Evolutionary conservation across 805 yeast species (phyloP).

Genomic region (Ogataea allantospora): DNA sequence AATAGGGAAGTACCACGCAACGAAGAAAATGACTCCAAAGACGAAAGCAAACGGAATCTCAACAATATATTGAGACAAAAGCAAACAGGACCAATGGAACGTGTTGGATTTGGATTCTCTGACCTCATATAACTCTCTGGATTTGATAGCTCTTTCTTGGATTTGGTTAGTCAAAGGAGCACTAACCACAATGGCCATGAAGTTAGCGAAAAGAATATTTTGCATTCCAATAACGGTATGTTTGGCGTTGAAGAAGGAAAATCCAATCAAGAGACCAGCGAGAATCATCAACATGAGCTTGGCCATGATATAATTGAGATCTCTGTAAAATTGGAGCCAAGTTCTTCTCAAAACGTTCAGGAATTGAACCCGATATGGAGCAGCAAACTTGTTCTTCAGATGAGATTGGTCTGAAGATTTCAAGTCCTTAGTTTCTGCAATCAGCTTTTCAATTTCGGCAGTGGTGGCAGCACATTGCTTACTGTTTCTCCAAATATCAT

Average conservation of each 20-base stretch:
- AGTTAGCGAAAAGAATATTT: conserved; percentile 51
- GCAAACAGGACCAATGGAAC: conserved; percentile 65
- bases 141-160: conserved; percentile 54
- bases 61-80: conserved; percentile 50
- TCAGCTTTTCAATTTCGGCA: conserved; percentile 31
- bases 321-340: conserved; percentile 44
- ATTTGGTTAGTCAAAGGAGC: conserved; percentile 63
- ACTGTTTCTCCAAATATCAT: conserved; percentile 53
- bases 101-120: conserved; percentile 71
- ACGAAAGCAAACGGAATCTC: conserved; percentile 62
- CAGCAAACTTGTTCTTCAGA: conserved; percentile 37
- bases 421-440: conserved; percentile 16
- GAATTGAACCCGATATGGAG: conserved; percentile 42
- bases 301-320: conserved; percentile 47
- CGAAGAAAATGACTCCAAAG: conserved; percentile 46
- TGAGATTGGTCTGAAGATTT: conserved; percentile 17
- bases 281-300: conserved; percentile 41
- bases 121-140: conserved; percentile 65
- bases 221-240: conserved; percentile 55
- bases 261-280: conserved; percentile 49
- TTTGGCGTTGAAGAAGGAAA: conserved; percentile 61
- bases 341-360: conserved; percentile 39
- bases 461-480: conserved; percentile 28
- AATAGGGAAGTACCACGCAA: conserved; percentile 38
- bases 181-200: conserved; percentile 55